These are phyloP conservation scores for Fusarium anguioides DNA, from an alignment of 2,329 filamentous ascomycete species.

Conservation along the genomic window DNA sequence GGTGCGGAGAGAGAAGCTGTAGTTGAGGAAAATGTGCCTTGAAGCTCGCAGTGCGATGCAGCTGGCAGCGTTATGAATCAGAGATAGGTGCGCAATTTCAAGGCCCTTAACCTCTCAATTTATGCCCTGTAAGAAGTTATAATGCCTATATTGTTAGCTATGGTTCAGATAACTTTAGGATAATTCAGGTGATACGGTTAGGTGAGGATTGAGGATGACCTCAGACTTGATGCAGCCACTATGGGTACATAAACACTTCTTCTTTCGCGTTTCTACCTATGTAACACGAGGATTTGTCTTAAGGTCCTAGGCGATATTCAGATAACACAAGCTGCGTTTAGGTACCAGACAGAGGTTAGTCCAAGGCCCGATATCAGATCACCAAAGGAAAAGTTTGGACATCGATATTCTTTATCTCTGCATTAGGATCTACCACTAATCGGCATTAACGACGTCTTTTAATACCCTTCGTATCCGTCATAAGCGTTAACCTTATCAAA, in stretches of 20 bases:
- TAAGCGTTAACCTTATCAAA: neutral
- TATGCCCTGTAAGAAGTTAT: neutral
- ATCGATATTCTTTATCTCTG: neutral
- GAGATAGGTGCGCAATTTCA: neutral
- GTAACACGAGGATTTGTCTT: too few relatives aligned
- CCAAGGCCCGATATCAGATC: too few relatives aligned
- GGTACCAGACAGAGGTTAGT: too few relatives aligned
- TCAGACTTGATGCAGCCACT: too few relatives aligned
- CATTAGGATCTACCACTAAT: neutral
- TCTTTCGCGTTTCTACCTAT: too few relatives aligned
- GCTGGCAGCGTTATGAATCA: neutral
- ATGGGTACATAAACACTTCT: too few relatives aligned
- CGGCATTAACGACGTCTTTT: neutral
- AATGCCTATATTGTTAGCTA: neutral
- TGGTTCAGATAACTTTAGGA: neutral
- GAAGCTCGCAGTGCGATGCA: constrained; percentile 14
- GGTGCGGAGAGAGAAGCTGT: neutral
- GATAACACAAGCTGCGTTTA: too few relatives aligned
- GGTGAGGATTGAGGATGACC: neutral
- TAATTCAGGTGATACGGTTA: too few relatives aligned
- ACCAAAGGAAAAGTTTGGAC: too few relatives aligned
- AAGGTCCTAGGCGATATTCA: too few relatives aligned
- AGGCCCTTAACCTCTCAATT: neutral
- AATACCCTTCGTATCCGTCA: neutral
- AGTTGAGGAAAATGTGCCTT: neutral